phyloP scores from a whole-genome alignment of 1,284 basidiomycete genomes.

The Tylopilus orsonianus region DNA sequence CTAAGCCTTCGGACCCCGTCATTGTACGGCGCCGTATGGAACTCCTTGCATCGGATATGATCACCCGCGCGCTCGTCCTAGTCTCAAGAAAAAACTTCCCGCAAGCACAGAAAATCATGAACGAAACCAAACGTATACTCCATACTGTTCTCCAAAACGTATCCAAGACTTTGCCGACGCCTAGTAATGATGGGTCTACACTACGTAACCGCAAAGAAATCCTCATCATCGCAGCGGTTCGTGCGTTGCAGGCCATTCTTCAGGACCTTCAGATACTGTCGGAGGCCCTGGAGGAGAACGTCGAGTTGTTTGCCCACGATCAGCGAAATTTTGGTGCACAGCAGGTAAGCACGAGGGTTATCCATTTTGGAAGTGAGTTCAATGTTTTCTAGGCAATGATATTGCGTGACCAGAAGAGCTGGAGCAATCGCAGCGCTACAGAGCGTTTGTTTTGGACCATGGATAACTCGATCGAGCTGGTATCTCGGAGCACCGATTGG shows the following conservation, averaged over 20 bases:
- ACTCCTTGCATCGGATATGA: slow-evolving; percentile 90
- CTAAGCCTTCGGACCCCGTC: slow-evolving; percentile 71
- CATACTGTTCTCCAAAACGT: slow-evolving; percentile 82
- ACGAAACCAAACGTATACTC: slow-evolving; percentile 86
- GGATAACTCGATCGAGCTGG: slow-evolving; percentile 82
- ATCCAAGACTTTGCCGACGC: slow-evolving; percentile 64
- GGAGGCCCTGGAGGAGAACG: slow-evolving; percentile 86
- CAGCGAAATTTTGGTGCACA: slow-evolving; percentile 92
- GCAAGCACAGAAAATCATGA: slow-evolving; percentile 84
- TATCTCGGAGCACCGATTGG: slow-evolving; percentile 81
- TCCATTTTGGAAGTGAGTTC: not conserved
- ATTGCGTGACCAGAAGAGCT: slow-evolving; percentile 87
- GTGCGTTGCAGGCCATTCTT: slow-evolving; percentile 79
- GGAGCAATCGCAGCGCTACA: slow-evolving; percentile 84
- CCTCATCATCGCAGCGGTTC: slow-evolving; percentile 65
- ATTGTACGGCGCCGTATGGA: slow-evolving; percentile 94
- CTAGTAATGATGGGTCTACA: slow-evolving; percentile 43
- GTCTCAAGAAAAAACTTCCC: slow-evolving; percentile 85
- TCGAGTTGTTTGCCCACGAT: slow-evolving; percentile 87
- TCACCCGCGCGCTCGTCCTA: slow-evolving; percentile 86
- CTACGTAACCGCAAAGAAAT: slow-evolving; percentile 74
- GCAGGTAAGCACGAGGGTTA: slow-evolving; percentile 57
- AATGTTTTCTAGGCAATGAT: slow-evolving; percentile 76
- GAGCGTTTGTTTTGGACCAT: slow-evolving; percentile 88
- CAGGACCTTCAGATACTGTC: slow-evolving; percentile 82